Evolutionary conservation across 2,329 filamentous ascomycete genomes (phyloP), one percentile per base, ranked within the genome.

Genomic region (Clonostachys byssicola): DNA sequence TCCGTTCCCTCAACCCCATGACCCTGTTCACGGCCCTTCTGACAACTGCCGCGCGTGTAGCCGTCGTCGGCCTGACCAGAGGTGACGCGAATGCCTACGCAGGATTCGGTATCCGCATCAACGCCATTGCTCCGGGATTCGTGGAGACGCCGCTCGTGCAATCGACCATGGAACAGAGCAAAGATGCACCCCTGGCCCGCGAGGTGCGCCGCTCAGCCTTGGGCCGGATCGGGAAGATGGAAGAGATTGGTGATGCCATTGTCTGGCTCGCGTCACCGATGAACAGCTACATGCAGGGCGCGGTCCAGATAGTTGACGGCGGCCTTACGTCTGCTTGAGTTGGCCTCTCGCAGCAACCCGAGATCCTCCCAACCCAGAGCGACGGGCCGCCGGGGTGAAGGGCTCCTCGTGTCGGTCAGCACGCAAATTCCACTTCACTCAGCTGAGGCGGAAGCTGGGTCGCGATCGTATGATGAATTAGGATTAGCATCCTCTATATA

Each of bases 271-370:
- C 47, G 14, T 49, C 47, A n/a, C 44, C 40, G 8, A 43, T 49
- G 44, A 49, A 44, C 41, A 49, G 47, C 35, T 49, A 34, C 44
- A 46, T 46, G 47, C 44, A 45, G 40, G 47, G 47, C 13, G 40
- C 47, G 12, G 20, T 30, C 10, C 14, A 23, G 17, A 33, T 49
- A 5, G 47, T 49, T 6, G 47, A 49, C 40, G 47, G 47, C n/a
- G 47, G 47, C 9, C 47, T 49, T 35, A 49, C 47, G 6, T 45
- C 44, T 4, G 43, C 38, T 40, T 49, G 35, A 42, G 13, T 5
- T 40, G 4, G 14, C 9, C 20, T 23, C 12, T 13, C 10, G 5
- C 33, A n/a, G 16, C 4, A 20, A 43, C 16, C 42, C 42, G 18
- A 30, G 23, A 30, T 30, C 23, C 8, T 30, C 23, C 23, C 23